Evolutionary conservation across 2,329 filamentous ascomycete species (phyloP), one percentile per base, ranked within the genome.

Genomic region (Chaetomium sp.): DNA sequence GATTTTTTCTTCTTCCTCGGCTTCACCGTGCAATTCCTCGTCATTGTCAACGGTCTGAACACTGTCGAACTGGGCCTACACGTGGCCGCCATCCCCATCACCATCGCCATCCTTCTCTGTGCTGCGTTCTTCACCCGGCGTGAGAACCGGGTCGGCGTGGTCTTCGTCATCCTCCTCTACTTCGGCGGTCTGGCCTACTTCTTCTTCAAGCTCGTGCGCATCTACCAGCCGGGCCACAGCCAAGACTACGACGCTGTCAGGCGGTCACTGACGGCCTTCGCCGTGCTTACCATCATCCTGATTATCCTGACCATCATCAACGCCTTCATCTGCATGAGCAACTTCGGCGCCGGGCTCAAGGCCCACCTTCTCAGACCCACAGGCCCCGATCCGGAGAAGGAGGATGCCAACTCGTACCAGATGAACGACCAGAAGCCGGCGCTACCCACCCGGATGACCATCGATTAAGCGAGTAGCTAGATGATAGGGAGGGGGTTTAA

Each of bases 1-100:
- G 95, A 99, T 80, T 98, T 99, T 79, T 99, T 99, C 87, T 98
- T 99, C 83, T 99, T 99, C 84, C 87, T 99, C 58, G 95, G 94
- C 62, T 99, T 99, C 78, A 98, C 95, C 7, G 92, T 99, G 55
- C 95, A 99, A 75, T 99, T 99, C 78, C 85, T 98, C 61, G 94
- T 99, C 72, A 90, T 98, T 65, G 93, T 99, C 65, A 89, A 86
- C 53, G 85, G 82, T 66, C 81, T 85, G 69, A 84, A 84, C 56
- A 85, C 89, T 67, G 81, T 87, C 72, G 95, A 99, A 77, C 92
- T 95, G 72, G 90, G 85, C 62, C 83, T 98, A 60, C 99, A 96
- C 8, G 88, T 95, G 56, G 91, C 90, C 67, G 95, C 94, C 29
- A 90, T 99, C 60, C 93, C 93, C 35, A 84, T 98, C 73, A 98